Conservation (phyloP, 306 rosid genomes). For the Myrica gale region DNA sequence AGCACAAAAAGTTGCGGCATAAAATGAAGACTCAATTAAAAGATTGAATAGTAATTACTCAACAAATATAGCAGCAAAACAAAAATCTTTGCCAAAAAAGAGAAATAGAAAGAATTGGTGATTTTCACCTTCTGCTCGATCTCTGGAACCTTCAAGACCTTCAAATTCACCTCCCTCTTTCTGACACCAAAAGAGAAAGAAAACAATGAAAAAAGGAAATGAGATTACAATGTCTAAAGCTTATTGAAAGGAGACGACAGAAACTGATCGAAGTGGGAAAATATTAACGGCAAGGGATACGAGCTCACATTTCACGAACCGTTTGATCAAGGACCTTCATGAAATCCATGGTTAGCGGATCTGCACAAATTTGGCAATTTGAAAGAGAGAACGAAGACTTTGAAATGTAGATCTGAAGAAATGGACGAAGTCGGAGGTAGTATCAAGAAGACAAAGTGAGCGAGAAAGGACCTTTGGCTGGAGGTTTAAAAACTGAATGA, state of each 20-base stretch:
- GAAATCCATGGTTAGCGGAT: constrained; percentile 85
- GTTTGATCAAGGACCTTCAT: constrained; percentile 99
- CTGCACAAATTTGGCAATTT: constrained; percentile 21
- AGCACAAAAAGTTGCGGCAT: not conserved
- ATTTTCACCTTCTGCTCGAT: constrained; percentile 90
- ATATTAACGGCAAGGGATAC: constrained; percentile 15
- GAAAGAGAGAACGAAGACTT: not conserved
- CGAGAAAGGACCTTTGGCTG: not conserved
- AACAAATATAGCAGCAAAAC: not conserved
- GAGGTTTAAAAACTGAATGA: not conserved
- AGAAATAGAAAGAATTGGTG: not conserved
- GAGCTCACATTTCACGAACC: constrained; percentile 91
- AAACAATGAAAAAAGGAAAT: constrained; percentile 18
- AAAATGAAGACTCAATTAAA: too few species aligned
- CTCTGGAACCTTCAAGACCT: constrained; percentile 97
- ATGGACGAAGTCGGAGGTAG: not conserved
- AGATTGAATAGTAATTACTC: not conserved
- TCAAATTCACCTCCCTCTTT: constrained; percentile 98
- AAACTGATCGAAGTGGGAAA: not conserved
- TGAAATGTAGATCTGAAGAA: not conserved
- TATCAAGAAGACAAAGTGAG: not conserved
- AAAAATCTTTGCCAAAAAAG: not conserved
- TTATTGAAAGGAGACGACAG: not conserved
- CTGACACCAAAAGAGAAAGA: constrained; percentile 37
- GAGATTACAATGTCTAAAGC: constrained; percentile 16